Evolutionary conservation across 805 yeast genomes (phyloP).

Genomic region (Saccharomycopsis amapae): DNA sequence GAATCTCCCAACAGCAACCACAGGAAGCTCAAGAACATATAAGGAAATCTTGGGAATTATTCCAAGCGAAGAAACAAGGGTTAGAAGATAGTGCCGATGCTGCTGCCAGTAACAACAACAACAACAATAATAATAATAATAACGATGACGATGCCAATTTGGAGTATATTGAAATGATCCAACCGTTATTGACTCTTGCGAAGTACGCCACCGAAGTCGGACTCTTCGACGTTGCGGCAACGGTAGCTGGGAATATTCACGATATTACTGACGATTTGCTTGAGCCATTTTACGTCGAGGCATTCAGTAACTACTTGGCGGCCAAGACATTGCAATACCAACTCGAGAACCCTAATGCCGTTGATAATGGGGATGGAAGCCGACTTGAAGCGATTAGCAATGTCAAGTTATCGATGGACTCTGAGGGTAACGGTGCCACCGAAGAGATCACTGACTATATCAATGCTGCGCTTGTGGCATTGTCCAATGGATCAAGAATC

Average conservation of each 20-base stretch:
- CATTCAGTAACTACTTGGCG: conserved; percentile 57
- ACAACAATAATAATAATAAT: conserved; percentile 24
- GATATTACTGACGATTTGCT: conserved; percentile 80
- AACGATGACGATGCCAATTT: conserved; percentile 32
- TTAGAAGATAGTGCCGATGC: conserved; percentile 37
- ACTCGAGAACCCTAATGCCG: neutral
- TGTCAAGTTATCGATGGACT: conserved; percentile 6
- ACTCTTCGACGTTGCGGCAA: conserved; percentile 54
- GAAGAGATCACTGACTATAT: conserved; percentile 13
- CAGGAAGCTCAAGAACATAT: conserved; percentile 71
- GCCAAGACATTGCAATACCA: conserved; percentile 29
- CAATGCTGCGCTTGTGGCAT: conserved; percentile 9
- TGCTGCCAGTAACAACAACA: too few species aligned
- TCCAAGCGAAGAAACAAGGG: conserved; percentile 41
- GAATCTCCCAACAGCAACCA: conserved; percentile 76
- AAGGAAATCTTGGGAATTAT: conserved; percentile 63
- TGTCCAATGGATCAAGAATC: conserved; percentile 7
- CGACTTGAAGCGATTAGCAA: conserved; percentile 11
- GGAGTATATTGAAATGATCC: conserved; percentile 61
- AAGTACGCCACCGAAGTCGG: conserved; percentile 76
- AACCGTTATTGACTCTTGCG: conserved; percentile 65
- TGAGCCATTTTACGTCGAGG: conserved; percentile 79
- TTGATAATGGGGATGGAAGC: neutral
- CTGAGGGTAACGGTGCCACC: conserved; percentile 14
- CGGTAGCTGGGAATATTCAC: conserved; percentile 57